A percentile compares a stretch with the other conserved stretches of the same genome.
phyloP scores from a whole-genome alignment of 2,329 filamentous ascomycete genomes.

The Alternaria ethzedia region DNA sequence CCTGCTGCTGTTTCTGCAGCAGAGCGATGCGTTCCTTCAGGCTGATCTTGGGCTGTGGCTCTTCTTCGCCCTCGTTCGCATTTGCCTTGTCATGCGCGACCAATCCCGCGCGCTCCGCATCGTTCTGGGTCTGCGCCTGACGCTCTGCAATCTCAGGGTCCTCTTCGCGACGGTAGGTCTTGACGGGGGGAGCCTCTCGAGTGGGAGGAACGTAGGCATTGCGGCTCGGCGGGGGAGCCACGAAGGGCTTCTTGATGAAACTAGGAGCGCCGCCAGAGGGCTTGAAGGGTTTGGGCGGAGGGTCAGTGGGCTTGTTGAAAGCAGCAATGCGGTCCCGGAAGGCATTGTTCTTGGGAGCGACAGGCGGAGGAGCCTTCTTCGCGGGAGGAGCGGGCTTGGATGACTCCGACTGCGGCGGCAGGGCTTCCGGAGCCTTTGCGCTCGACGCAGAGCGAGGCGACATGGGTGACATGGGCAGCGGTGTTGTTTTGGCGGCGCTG shows the following conservation, averaged over 20 bases:
- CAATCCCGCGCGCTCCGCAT: constrained; percentile 72
- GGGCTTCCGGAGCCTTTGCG: constrained; percentile 25
- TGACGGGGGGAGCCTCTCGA: constrained; percentile 72
- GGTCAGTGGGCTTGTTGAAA: constrained; percentile 88
- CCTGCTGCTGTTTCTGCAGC: constrained; percentile 90
- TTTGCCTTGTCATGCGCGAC: constrained; percentile 48
- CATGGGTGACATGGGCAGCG: constrained; percentile 33
- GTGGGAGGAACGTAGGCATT: constrained; percentile 85
- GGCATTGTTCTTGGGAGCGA: constrained; percentile 80
- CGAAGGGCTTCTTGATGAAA: constrained; percentile 97
- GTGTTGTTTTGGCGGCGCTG: constrained; percentile 29
- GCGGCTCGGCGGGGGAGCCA: constrained; percentile 90
- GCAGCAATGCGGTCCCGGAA: constrained; percentile 97
- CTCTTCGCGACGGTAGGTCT: constrained; percentile 85
- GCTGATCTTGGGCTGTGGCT: constrained; percentile 88
- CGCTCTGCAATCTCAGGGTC: constrained; percentile 71
- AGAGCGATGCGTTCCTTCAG: constrained; percentile 95
- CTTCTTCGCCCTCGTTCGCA: constrained; percentile 63
- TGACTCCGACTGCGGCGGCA: constrained; percentile 41
- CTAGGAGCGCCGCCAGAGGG: constrained; percentile 65
- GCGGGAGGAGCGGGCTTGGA: constrained; percentile 47
- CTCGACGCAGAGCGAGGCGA: constrained; percentile 36
- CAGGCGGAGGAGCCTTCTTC: constrained; percentile 69
- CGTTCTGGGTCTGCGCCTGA: constrained; percentile 69
- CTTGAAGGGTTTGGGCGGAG: constrained; percentile 90